Evolutionary conservation across 441 rosid genomes (phyloP), one percentile per base, ranked within the genome.

Genomic region (Raphanus hybrid): DNA sequence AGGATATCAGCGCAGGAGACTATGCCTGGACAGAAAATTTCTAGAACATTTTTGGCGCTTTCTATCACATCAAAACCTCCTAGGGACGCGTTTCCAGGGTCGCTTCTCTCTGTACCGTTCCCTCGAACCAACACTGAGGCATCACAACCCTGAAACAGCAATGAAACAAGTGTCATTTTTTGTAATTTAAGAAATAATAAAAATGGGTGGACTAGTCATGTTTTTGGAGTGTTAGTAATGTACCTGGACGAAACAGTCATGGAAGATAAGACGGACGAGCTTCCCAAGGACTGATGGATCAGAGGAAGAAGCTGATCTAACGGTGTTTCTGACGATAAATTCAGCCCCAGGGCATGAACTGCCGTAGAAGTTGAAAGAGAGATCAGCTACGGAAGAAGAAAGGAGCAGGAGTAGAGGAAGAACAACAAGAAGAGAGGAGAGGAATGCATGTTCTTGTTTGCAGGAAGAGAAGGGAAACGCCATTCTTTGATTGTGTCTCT

Each of bases 1-100:
- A 90, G 37, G 61, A 88, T 84, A 71, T 88, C 92, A 10, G 91
- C 92, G 16, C 92, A 87, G 16, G 94, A 90, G 71, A 90, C 90
- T 0, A 70, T 85, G 59, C 74, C 87, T 0, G 92, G 94, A 75
- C 94, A 90, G 67, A 88, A 80, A n/a, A 88, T 29, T 76, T 90
- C 94, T 0, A 88, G 88, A 12, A 84, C 75, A 50, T 83, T 81
- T 82, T 90, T 90, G 2, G 86, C 87, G 16, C 83, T 82, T 73
- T 88, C 87, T 43, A 90, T 83, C 0, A 88, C 92, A 2, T 84
- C 66, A 67, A 86, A 84, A 18, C 94, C 92, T 73, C 90, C 94
- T 0, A 90, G 77, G 29, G 90, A 90, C 15, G 76, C 55, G 35
- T 84, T 90, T 4, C 90, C 92, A 6, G 92, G 94, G 63, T 90